These are phyloP conservation scores for Candida pseudoglaebosa DNA, from an alignment of 805 yeast species.

Conservation along the genomic window DNA sequence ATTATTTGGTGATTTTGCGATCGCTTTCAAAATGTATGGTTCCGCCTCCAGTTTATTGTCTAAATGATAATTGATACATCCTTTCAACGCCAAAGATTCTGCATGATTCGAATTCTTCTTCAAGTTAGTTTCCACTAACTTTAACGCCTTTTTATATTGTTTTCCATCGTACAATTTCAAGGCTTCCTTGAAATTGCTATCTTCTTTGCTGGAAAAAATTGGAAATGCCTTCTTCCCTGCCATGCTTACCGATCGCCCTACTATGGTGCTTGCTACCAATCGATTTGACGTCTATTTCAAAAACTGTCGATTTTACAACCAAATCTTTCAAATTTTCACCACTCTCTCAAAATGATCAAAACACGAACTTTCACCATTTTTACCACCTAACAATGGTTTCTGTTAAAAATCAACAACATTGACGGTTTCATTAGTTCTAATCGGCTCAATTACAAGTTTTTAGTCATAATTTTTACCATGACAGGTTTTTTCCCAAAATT, in stretches of 20 bases:
- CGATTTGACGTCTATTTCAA: background rate
- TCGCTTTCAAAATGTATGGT: slow-evolving; percentile 55
- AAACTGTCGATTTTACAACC: slow-evolving; percentile 1
- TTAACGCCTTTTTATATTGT: slow-evolving; percentile 83
- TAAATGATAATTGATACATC: slow-evolving; percentile 56
- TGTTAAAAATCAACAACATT: too few relatives aligned
- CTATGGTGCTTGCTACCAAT: background rate
- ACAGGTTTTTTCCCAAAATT: too few relatives aligned
- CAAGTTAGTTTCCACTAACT: slow-evolving; percentile 67
- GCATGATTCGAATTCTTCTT: slow-evolving; percentile 75
- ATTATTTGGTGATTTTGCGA: slow-evolving; percentile 54
- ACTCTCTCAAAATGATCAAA: background rate
- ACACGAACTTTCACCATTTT: background rate
- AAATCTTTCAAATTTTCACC: slow-evolving; percentile 1
- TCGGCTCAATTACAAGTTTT: too few relatives aligned
- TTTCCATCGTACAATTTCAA: slow-evolving; percentile 77
- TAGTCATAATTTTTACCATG: too few relatives aligned
- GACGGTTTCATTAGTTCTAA: too few relatives aligned
- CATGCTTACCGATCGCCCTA: slow-evolving; percentile 8
- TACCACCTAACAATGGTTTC: too few relatives aligned
- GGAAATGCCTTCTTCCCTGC: slow-evolving; percentile 21
- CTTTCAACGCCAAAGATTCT: slow-evolving; percentile 82
- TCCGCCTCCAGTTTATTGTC: slow-evolving; percentile 61
- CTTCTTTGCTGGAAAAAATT: slow-evolving; percentile 55
- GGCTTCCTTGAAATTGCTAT: slow-evolving; percentile 73